Percentiles rank a stretch among this genome's conserved stretches.
These are phyloP conservation scores for Sarcomyxa edulis DNA, from an alignment of 768 basidiomycete species.

Conservation along the genomic window DNA sequence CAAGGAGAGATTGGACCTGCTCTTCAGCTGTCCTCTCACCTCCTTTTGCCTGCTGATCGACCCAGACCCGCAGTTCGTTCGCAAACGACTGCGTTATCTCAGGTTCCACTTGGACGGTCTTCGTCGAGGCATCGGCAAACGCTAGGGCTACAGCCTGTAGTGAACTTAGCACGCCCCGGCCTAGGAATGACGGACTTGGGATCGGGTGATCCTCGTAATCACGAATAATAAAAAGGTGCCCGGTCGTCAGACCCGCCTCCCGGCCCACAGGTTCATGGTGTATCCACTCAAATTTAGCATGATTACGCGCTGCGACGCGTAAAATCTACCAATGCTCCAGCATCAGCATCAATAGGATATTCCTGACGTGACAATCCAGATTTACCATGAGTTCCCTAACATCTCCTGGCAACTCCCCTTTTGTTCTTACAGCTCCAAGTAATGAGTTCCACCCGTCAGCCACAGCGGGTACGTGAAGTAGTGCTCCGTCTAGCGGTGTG, in stretches of 20 bases:
- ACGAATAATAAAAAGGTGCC: slow-evolving; percentile 51
- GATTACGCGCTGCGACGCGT: slow-evolving; percentile 44
- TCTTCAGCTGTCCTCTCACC: slow-evolving; percentile 18
- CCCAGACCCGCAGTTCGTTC: slow-evolving; percentile 24
- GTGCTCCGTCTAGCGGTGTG: slow-evolving; percentile 42
- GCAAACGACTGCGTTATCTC: slow-evolving; percentile 35
- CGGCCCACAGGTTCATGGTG: slow-evolving; percentile 50
- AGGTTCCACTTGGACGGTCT: slow-evolving; percentile 36
- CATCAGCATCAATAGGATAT: background rate
- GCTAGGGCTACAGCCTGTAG: slow-evolving; percentile 47
- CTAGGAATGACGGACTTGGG: slow-evolving; percentile 29
- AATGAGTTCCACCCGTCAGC: slow-evolving; percentile 48
- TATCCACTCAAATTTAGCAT: slow-evolving; percentile 51
- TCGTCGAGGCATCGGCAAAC: slow-evolving; percentile 59
- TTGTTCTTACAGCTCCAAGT: slow-evolving; percentile 42
- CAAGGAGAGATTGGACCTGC: slow-evolving; percentile 37
- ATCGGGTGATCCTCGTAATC: slow-evolving; percentile 35
- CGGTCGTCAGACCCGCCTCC: slow-evolving; percentile 42
- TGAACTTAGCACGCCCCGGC: slow-evolving; percentile 37
- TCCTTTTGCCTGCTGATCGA: slow-evolving; percentile 11
- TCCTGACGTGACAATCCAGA: slow-evolving; percentile 8
- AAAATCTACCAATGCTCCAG: slow-evolving; percentile 30
- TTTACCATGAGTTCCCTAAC: slow-evolving; percentile 50
- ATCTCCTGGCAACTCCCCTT: slow-evolving; percentile 40
- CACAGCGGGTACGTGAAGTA: slow-evolving; percentile 42